phyloP scores from a whole-genome alignment of 345 rosid species.

The Hibiscus mutabilis region DNA sequence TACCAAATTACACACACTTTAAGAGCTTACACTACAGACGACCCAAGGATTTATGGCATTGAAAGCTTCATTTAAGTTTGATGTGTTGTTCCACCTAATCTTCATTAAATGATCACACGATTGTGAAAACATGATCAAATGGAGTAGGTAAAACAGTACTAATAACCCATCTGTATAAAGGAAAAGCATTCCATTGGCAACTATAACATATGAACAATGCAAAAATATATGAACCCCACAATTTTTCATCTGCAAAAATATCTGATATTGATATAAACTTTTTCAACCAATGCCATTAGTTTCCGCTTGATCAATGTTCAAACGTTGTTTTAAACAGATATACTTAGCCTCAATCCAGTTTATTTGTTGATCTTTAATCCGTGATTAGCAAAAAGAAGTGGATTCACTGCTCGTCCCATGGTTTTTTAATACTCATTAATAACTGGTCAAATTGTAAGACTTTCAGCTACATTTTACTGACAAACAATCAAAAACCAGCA shows the following conservation, averaged over 20 bases:
- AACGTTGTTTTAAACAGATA: neutral
- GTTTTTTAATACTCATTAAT: neutral
- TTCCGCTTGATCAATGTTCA: neutral
- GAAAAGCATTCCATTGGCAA: neutral
- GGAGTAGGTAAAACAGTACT: neutral
- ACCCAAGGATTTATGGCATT: neutral
- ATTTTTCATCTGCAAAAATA: neutral
- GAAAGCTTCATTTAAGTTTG: neutral
- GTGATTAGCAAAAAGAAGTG: neutral
- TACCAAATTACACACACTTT: neutral
- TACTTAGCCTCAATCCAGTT: too few relatives aligned
- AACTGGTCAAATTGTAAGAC: neutral
- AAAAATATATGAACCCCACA: neutral
- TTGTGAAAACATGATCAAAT: neutral
- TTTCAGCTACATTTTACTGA: neutral
- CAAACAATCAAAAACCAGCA: neutral
- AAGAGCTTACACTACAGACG: neutral
- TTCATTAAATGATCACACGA: neutral
- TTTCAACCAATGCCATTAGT: neutral
- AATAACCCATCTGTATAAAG: neutral
- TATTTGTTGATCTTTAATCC: neutral
- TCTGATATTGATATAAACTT: neutral
- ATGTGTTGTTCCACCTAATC: constrained; percentile 5
- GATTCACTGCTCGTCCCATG: neutral
- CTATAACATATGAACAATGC: neutral